Base-by-base conservation (phyloP, 1,284 basidiomycete species). In the Agaricales sp. region DNA sequence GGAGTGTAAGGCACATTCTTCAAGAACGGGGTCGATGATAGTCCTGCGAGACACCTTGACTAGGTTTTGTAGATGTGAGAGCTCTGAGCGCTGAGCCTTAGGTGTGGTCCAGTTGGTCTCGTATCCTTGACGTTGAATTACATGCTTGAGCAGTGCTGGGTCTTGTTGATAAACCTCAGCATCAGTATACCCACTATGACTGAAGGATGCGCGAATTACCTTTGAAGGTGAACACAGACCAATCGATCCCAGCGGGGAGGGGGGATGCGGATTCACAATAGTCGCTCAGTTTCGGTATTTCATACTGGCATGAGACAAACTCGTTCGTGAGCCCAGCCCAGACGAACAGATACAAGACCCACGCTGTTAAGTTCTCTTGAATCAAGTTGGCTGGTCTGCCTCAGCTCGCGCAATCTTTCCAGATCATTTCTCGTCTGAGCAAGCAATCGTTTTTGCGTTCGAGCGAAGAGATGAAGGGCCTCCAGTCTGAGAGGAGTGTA, bases 11-110 rank as follows among this genome's bases (percentile, higher is more conserved):
- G 58, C 68, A 49, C 69, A 64, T 8, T 58, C 58, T 26, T 69
- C 63, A 20, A 82, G 65, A 16, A 82, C 67, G 19, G 82, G 82
- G 53, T 85, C 82, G 48, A 87, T 58, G 20, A 86, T 73, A 4
- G 63, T 62, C 20, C 62, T 64, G 43, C 74, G 69, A 1, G 75
- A 72, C 19, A 70, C 64, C 53, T 74, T 74, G 50, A 87, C 80
- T 53, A 83, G 64, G 47, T 66, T 65, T 58, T 85, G 83, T 1
- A 85, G 74, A 25, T 73, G 63, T n/a, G 80, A 82, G 3, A 77
- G 71, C 0, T 68, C 65, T 0, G 73, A 69, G 8, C 58, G 61
- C 49, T 79, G 75, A 6, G 57, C 63, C 13, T 57, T 55, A 18
- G 63, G 55, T 14, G 55, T 57, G 3, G 74, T 74, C 12, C 18